Evolutionary conservation across 148 eudicot species (phyloP), one percentile per base, ranked within the genome.

Genomic region (Rhododendron williamsianum): DNA sequence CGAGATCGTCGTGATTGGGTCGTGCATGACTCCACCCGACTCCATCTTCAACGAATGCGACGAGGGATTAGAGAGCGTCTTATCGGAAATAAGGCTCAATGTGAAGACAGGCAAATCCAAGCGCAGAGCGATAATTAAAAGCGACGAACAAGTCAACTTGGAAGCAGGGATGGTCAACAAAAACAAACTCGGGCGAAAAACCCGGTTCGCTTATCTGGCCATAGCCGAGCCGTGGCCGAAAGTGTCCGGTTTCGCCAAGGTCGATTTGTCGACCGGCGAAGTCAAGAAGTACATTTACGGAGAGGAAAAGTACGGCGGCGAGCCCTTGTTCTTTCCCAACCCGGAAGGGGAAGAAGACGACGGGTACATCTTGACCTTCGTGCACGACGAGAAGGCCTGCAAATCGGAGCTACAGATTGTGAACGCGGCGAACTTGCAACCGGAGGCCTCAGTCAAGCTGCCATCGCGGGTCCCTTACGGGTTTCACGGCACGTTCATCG

Each of bases 151-250:
- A 33, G 91, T 93, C 69, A 95, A 95, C 83, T 81, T 95, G 4
- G 98, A 95, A 27, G 98, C 98, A 0, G 98, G 98, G 3, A 94
- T 95, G 98, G 98, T 95, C 71, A 95, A 95, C 85, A 81, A 90
- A n/a, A 88, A 94, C 90, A 89, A 78, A 49, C 86, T 95, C 0
- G 98, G 98, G 0, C 83, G 98, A 5, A 95, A 92, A 45, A 90
- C 98, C 2, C 90, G 72, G 25, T 95, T 63, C 60, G 98, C 98
- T 0, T 95, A 95, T 73, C 83, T 95, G 0, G 98, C 98, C 43
- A 94, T 95, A 33, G 98, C 98, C 1, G 98, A 95, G 88, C 98
- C 98, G 1, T 95, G 98, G 98, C 98, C 98, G 0, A 95, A 92
- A 85, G 98, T 95, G 0, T 94, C 98, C 0, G 98, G 98, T 0